These are phyloP conservation scores for Annulohypoxylon nitens DNA, from an alignment of 495 filamentous ascomycete species.

Conservation along the genomic window DNA sequence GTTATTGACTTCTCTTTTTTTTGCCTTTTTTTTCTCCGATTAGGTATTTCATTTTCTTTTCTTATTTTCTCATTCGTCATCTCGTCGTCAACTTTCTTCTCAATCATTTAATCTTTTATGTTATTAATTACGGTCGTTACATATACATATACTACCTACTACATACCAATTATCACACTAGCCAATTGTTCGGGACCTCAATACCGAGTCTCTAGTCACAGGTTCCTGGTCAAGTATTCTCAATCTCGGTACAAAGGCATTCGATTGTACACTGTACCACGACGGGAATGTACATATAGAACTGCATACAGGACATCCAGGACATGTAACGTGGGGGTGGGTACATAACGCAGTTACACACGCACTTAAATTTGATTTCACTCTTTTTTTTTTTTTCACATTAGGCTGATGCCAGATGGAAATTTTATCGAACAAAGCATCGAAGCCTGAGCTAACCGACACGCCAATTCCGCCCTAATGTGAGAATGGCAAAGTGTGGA, in stretches of 20 bases:
- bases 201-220: constrained; percentile 16
- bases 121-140: not conserved
- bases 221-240: constrained; percentile 6
- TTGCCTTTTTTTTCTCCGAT: constrained; percentile 13
- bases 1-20: not conserved
- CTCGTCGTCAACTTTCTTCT: not conserved
- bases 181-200: not conserved
- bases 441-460: constrained; percentile 45
- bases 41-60: constrained; percentile 5
- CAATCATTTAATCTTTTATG: not conserved
- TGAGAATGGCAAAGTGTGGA: constrained; percentile 40
- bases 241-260: constrained; percentile 32
- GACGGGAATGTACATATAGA: constrained; percentile 14
- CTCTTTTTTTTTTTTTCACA: constrained; percentile 32
- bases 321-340: constrained; percentile 42
- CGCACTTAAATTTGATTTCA: constrained; percentile 21
- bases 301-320: not conserved
- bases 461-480: constrained; percentile 33
- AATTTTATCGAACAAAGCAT: constrained; percentile 45
- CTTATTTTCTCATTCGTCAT: not conserved
- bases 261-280: constrained; percentile 18
- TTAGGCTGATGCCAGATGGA: constrained; percentile 43
- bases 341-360: constrained; percentile 18
- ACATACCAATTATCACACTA: not conserved
- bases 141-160: too few relatives aligned